Conservation (phyloP, 2,329 filamentous ascomycete species). For the Plectosphaerella cucumerina region DNA sequence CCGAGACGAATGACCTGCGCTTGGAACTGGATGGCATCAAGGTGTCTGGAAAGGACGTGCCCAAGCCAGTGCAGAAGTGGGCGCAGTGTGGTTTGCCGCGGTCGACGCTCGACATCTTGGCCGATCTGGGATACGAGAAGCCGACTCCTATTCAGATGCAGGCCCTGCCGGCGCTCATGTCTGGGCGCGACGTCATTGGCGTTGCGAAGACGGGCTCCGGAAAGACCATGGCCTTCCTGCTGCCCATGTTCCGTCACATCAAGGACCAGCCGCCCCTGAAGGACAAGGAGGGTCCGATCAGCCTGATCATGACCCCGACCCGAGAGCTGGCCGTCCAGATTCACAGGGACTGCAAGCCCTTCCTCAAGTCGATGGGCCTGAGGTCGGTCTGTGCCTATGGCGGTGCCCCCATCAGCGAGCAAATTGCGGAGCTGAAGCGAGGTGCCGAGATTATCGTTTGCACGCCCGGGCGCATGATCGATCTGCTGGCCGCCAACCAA, state of each 20-base stretch:
- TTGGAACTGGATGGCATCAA: conserved; percentile 94
- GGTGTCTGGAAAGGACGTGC: conserved; percentile 80
- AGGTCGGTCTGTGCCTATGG: conserved; percentile 91
- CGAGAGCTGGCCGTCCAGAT: conserved; percentile 93
- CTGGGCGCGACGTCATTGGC: conserved; percentile 89
- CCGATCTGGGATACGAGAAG: conserved; percentile 75
- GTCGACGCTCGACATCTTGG: conserved; percentile 82
- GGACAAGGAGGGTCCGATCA: conserved; percentile 81
- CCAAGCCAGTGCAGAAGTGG: conserved; percentile 94
- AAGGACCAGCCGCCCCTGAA: conserved; percentile 84
- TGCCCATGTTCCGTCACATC: conserved; percentile 98
- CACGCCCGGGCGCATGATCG: conserved; percentile 92
- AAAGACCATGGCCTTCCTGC: conserved; percentile 91
- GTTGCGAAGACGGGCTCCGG: conserved; percentile 97
- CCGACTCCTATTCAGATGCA: conserved; percentile 95
- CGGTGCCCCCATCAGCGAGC: conserved; percentile 92
- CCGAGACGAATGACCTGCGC: conserved; percentile 76
- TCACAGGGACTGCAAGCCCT: conserved; percentile 90
- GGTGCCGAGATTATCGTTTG: conserved; percentile 94
- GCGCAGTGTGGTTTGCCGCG: conserved; percentile 89
- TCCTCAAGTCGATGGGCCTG: conserved; percentile 79
- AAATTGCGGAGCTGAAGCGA: conserved; percentile 93
- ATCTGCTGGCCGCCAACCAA: conserved; percentile 87
- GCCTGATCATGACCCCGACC: conserved; percentile 88
- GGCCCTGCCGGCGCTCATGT: conserved; percentile 92